Evolutionary conservation across 257 asterid species (phyloP).

Genomic region (Nicotiana knightiana): DNA sequence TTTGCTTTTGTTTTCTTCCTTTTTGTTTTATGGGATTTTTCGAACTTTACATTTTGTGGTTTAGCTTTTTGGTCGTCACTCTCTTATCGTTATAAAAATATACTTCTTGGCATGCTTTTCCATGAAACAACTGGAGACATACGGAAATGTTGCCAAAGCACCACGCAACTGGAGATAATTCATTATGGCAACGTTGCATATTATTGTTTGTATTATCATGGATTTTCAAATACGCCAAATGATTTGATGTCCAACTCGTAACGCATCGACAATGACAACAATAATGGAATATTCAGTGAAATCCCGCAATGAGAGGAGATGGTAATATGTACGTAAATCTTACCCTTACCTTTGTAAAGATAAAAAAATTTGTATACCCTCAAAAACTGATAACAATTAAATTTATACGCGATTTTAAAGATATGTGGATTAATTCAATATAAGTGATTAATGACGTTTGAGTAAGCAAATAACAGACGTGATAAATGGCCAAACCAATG

Average conservation of each 20-base stretch:
- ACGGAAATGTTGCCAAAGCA: neutral
- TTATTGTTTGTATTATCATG: neutral
- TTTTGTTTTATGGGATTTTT: neutral
- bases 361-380: too few relatives aligned
- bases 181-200: neutral
- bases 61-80: neutral
- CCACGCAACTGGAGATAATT: neutral
- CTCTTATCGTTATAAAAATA: neutral
- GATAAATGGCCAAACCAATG: too few relatives aligned
- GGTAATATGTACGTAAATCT: rapidly evolving
- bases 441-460: too few relatives aligned
- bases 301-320: too few relatives aligned
- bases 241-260: neutral
- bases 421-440: too few relatives aligned
- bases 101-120: neutral
- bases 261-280: neutral
- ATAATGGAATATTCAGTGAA: too few relatives aligned
- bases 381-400: too few relatives aligned
- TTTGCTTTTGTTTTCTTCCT: neutral
- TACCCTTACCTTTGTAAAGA: too few relatives aligned
- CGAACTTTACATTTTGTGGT: neutral
- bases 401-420: too few relatives aligned
- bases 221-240: neutral
- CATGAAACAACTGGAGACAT: neutral
- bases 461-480: too few relatives aligned